These are phyloP conservation scores for Penicillium aurantiogriseum DNA, from an alignment of 2,329 filamentous ascomycete species.

Conservation along the genomic window DNA sequence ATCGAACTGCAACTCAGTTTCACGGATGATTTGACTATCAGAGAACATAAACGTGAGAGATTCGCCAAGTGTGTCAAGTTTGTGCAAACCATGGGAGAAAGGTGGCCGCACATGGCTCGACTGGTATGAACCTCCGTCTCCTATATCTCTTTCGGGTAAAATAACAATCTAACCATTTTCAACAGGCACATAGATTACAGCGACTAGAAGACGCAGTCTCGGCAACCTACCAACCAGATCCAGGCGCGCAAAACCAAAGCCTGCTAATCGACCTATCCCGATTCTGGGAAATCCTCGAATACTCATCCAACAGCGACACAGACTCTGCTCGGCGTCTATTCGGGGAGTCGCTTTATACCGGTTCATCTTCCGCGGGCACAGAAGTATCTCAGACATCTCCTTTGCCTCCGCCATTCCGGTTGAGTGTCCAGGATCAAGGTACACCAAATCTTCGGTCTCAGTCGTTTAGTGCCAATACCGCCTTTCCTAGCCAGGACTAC, in stretches of 20 bases:
- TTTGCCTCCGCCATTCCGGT: constrained; percentile 45
- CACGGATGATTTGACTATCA: constrained; percentile 41
- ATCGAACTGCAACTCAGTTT: constrained; percentile 57
- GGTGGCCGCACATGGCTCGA: constrained; percentile 49
- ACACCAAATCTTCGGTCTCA: constrained; percentile 16
- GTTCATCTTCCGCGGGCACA: constrained; percentile 24
- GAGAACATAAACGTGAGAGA: constrained; percentile 44
- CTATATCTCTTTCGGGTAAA: background rate
- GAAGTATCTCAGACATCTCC: constrained; percentile 47
- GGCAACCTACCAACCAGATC: constrained; percentile 41
- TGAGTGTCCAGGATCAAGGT: constrained; percentile 27
- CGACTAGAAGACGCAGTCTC: constrained; percentile 47
- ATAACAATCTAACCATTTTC: background rate
- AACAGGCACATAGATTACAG: constrained; percentile 45
- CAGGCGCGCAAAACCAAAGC: constrained; percentile 35
- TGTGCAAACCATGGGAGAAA: constrained; percentile 41
- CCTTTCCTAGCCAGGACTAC: constrained; percentile 19
- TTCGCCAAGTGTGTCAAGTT: constrained; percentile 49
- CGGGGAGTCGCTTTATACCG: constrained; percentile 40
- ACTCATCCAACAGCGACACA: constrained; percentile 44
- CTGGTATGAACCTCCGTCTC: constrained; percentile 33
- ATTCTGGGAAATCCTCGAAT: constrained; percentile 52
- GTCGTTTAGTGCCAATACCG: constrained; percentile 21
- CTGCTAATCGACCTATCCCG: constrained; percentile 48
- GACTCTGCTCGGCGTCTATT: constrained; percentile 42